phyloP scores from a whole-genome alignment of 2,329 filamentous ascomycete genomes.

The Lasiodiplodia theobromae region DNA sequence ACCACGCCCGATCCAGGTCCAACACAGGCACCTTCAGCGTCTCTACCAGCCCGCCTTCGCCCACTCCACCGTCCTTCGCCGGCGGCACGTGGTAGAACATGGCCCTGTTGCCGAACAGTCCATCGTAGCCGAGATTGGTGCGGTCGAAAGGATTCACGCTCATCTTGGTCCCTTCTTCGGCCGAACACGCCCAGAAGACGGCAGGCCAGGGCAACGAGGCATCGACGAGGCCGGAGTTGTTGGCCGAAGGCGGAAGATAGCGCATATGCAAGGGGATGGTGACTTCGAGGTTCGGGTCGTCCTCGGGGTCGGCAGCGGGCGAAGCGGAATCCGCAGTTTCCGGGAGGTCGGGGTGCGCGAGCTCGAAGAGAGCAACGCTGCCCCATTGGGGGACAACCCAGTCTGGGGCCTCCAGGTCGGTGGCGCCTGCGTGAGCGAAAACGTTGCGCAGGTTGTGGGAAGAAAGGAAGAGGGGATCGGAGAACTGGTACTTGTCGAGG shows the following conservation, averaged over 20 bases:
- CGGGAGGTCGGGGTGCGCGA: constrained; percentile 62
- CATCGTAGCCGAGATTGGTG: constrained; percentile 84
- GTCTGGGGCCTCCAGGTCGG: constrained; percentile 89
- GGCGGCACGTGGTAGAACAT: constrained; percentile 77
- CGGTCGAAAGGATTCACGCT: constrained; percentile 84
- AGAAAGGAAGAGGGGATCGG: constrained; percentile 75
- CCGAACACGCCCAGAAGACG: constrained; percentile 88
- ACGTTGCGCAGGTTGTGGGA: constrained; percentile 79
- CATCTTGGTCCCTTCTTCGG: constrained; percentile 71
- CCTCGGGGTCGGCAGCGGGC: constrained; percentile 27
- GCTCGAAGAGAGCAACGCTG: constrained; percentile 76
- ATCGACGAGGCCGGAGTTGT: constrained; percentile 46
- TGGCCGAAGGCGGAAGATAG: constrained; percentile 72
- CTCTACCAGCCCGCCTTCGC: constrained; percentile 36
- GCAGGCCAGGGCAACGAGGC: constrained; percentile 78
- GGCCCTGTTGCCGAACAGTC: constrained; percentile 76
- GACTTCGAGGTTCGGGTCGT: constrained; percentile 64
- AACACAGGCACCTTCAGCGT: constrained; percentile 53
- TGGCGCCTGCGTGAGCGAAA: constrained; percentile 73
- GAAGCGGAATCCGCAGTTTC: neutral
- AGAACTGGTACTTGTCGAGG: constrained; percentile 85
- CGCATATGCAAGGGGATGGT: constrained; percentile 85
- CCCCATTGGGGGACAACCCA: constrained; percentile 83
- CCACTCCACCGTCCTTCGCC: constrained; percentile 19
- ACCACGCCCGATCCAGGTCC: constrained; percentile 43